These are phyloP conservation scores for Talaromyces sp. DNA, from an alignment of 2,329 filamentous ascomycete species.

Conservation along the genomic window DNA sequence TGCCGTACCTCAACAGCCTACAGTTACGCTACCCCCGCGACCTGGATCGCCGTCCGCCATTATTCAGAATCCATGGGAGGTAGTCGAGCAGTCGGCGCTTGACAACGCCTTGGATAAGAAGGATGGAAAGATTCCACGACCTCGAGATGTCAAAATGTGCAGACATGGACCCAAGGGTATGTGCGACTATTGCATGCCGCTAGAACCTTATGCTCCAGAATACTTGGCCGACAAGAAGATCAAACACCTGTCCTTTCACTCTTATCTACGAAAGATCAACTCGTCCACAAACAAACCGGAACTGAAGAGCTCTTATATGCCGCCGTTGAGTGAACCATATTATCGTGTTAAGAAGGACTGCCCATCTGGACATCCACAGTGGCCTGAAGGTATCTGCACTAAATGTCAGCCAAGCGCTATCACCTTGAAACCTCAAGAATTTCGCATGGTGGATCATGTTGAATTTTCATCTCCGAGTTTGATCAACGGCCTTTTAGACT, in stretches of 20 bases:
- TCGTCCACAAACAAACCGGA: slow-evolving; percentile 95
- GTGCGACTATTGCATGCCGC: slow-evolving; percentile 98
- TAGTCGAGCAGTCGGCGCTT: slow-evolving; percentile 78
- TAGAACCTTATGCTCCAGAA: slow-evolving; percentile 86
- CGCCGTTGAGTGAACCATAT: slow-evolving; percentile 86
- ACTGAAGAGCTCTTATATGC: slow-evolving; percentile 89
- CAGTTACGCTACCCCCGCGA: slow-evolving; percentile 60
- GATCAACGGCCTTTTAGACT: slow-evolving; percentile 84
- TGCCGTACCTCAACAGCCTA: slow-evolving; percentile 47
- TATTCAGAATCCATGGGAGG: slow-evolving; percentile 89
- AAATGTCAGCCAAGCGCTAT: slow-evolving; percentile 98
- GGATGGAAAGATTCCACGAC: slow-evolving; percentile 82
- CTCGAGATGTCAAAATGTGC: slow-evolving; percentile 79
- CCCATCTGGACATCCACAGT: slow-evolving; percentile 85
- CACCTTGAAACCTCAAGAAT: slow-evolving; percentile 86
- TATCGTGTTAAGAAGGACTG: slow-evolving; percentile 86
- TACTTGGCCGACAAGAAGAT: slow-evolving; percentile 96
- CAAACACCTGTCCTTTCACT: slow-evolving; percentile 96
- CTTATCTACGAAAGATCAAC: slow-evolving; percentile 91
- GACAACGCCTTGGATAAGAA: slow-evolving; percentile 83
- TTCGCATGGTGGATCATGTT: slow-evolving; percentile 96
- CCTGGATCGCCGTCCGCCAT: slow-evolving; percentile 55
- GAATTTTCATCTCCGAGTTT: slow-evolving; percentile 84
- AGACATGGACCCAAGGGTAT: slow-evolving; percentile 94
- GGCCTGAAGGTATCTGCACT: slow-evolving; percentile 95